Conservation (phyloP, 1,284 basidiomycete genomes). For the Calocybe gambosa region DNA sequence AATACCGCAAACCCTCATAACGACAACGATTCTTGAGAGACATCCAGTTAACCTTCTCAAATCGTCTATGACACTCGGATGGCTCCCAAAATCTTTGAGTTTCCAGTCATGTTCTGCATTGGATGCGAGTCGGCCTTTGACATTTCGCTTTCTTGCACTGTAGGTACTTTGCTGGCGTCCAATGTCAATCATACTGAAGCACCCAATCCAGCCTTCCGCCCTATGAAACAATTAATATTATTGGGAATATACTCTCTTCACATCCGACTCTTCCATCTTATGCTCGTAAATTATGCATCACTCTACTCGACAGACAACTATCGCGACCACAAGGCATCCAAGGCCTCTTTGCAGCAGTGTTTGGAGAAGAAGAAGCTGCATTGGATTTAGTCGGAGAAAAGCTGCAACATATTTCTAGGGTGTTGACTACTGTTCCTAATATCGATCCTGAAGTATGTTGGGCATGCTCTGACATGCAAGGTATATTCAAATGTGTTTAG, state of each 20-base stretch:
- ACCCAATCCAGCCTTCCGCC: constrained; percentile 46
- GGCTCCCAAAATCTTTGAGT: constrained; percentile 53
- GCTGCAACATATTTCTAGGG: constrained; percentile 56
- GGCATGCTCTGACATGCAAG: neutral
- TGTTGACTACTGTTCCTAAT: constrained; percentile 53
- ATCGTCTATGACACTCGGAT: constrained; percentile 57
- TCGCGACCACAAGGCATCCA: constrained; percentile 60
- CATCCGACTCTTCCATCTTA: constrained; percentile 38
- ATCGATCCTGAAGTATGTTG: constrained; percentile 43
- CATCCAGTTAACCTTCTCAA: constrained; percentile 54
- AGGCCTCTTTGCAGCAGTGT: constrained; percentile 61
- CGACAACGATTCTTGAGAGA: constrained; percentile 50
- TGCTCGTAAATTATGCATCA: constrained; percentile 50
- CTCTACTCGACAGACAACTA: constrained; percentile 60
- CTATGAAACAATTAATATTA: constrained; percentile 55
- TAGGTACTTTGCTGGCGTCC: constrained; percentile 27
- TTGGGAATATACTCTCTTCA: constrained; percentile 51
- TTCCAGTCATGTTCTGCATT: constrained; percentile 26
- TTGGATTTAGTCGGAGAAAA: constrained; percentile 55
- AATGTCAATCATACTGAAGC: constrained; percentile 10
- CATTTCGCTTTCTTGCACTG: constrained; percentile 53
- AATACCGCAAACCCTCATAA: constrained; percentile 52
- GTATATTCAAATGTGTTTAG: constrained; percentile 28
- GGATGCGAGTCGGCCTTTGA: constrained; percentile 38
- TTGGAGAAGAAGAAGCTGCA: constrained; percentile 50